Evolutionary conservation across 208 protist species (phyloP), one percentile per base, ranked within the genome.

Genomic region (Trypanosoma lewisi): DNA sequence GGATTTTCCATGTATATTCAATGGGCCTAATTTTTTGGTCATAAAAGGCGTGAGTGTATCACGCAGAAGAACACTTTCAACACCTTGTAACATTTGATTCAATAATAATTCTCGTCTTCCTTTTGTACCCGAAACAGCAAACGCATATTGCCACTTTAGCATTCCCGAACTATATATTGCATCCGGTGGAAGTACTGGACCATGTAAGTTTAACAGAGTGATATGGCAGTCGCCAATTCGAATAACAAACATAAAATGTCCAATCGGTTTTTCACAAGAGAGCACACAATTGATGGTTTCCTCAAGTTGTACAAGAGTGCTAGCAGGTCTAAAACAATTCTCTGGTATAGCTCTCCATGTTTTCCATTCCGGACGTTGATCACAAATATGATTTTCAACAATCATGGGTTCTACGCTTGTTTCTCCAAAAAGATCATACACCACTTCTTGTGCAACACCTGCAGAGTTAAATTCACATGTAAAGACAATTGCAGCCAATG

Each of bases 101-200:
- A 93, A 73, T 67, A 91, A 75, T 4, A 91, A 59, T 70, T 91
- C 84, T 16, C 83, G 74, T 31, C 82, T 60, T 2, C 86, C 89
- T 23, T 76, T 70, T 7, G 55, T 80, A 30, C 89, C 89, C 17
- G 84, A 78, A 21, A 93, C 61, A 41, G 81, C 77, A 64, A 84
- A 93, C 5, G 84, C 78, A 67, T 93, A 96, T 41, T 85, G 82
- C 89, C 89, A 96, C 60, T 86, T 90, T 47, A 91, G 83, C 82
- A 93, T 93, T 59, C 86, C 82, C 51, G 56, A 74, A 75, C 91
- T 87, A 70, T 87, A 96, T 45, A 65, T 73, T 5, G 86, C 80
- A 41, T 91, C 80, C 19, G 76, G 53, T 16, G 89, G 89, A 39
- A 92, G 70, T 49, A 85, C 73, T 39, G 84, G 79, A 25, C 89